Evolutionary conservation across 768 basidiomycete genomes (phyloP).

Genomic region (Pulveroboletus frians): DNA sequence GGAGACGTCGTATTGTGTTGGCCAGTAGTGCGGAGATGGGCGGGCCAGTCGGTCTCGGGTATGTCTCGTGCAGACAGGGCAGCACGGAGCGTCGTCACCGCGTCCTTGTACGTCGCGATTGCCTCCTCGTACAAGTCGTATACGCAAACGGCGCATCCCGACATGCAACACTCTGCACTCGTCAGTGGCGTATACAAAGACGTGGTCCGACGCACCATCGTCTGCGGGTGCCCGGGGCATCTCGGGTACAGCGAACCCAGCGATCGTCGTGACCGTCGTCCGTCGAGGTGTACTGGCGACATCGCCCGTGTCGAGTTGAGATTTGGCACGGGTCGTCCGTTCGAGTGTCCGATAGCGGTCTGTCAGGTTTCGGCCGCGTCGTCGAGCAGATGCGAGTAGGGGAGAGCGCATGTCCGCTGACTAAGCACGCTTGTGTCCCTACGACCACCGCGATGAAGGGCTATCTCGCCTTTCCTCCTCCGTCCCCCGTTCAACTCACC

Average conservation of each 20-base stretch:
- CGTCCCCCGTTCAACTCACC: neutral
- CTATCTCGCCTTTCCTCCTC: constrained; percentile 23
- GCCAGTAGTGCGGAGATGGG: constrained; percentile 34
- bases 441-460: constrained; percentile 16
- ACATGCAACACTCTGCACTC: constrained; percentile 87
- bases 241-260: constrained; percentile 46
- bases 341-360: constrained; percentile 55
- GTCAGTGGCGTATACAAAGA: neutral
- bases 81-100: constrained; percentile 45
- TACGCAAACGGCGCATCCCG: constrained; percentile 87
- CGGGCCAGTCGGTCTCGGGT: constrained; percentile 64
- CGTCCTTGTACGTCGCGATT: constrained; percentile 53
- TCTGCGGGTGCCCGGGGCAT: constrained; percentile 57
- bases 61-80: constrained; percentile 46
- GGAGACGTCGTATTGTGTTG: neutral
- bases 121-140: constrained; percentile 84
- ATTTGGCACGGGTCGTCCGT: constrained; percentile 44
- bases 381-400: constrained; percentile 1
- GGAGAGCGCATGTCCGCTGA: constrained; percentile 15
- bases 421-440: neutral
- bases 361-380: constrained; percentile 57
- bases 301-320: no score
- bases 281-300: no score
- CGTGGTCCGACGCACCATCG: constrained; percentile 36
- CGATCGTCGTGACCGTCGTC: constrained; percentile 13